Evolutionary conservation across 2,329 filamentous ascomycete genomes (phyloP).

Genomic region (Lachnellula hyalina): DNA sequence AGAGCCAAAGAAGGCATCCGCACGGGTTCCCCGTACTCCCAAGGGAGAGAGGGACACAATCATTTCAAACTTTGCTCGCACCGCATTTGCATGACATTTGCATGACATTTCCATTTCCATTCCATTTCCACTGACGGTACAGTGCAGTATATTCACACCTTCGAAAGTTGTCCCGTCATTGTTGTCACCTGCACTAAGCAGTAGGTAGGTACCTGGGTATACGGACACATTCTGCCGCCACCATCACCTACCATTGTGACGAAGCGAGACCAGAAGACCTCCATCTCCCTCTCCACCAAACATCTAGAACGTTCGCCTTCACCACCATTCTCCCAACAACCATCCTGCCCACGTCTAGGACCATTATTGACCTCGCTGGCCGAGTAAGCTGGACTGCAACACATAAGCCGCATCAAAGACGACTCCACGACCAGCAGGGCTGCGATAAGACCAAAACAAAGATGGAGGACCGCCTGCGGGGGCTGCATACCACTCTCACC

Average conservation of each 20-base stretch:
- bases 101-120: too few species aligned
- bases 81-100: too few species aligned
- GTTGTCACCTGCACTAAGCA: too few species aligned
- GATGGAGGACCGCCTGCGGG: slow-evolving; percentile 15
- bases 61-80: too few species aligned
- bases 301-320: not conserved
- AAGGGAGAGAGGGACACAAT: too few species aligned
- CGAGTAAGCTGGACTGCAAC: slow-evolving; percentile 16
- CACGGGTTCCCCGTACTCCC: too few species aligned
- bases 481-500: slow-evolving; percentile 11
- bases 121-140: too few species aligned
- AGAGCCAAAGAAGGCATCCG: not conserved
- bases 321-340: not conserved
- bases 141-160: too few species aligned
- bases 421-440: not conserved
- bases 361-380: slow-evolving; percentile 17
- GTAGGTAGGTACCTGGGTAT: too few species aligned
- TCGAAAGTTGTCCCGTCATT: too few species aligned
- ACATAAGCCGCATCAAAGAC: not conserved
- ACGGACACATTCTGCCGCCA: not conserved
- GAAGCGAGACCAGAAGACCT: not conserved
- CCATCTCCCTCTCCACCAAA: slow-evolving; percentile 2
- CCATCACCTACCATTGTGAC: not conserved
- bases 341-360: slow-evolving; percentile 2
- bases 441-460: slow-evolving; percentile 12